Conservation (phyloP, 2,329 filamentous ascomycete genomes). For the Emmonsiellopsis sp. region DNA sequence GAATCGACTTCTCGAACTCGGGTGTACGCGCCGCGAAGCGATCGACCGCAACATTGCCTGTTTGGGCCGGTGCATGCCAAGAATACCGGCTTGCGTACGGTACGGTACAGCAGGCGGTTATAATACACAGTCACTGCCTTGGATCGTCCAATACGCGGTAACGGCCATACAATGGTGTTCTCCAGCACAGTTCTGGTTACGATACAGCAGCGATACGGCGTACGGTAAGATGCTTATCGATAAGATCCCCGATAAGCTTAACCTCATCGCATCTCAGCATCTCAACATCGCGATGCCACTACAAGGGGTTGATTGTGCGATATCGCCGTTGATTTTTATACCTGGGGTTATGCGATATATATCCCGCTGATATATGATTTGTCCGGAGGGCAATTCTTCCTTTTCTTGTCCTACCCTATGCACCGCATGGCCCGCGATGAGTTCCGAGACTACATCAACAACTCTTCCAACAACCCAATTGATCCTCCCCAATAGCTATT, state of each 20-base stretch:
- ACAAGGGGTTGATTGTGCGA: too few species aligned
- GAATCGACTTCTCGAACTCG: background rate
- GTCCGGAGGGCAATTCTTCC: too few species aligned
- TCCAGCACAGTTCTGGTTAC: background rate
- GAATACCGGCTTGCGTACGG: background rate
- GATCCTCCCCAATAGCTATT: too few species aligned
- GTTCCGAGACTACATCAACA: too few species aligned
- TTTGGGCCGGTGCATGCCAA: background rate
- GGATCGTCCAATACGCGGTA: background rate
- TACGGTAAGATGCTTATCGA: background rate
- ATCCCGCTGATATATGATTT: too few species aligned
- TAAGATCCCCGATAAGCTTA: background rate
- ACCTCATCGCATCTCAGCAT: background rate
- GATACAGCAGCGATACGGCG: background rate
- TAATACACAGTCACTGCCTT: background rate
- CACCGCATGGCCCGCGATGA: too few species aligned
- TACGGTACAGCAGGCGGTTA: background rate
- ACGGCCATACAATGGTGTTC: background rate
- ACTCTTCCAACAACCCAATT: too few species aligned
- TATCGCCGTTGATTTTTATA: too few species aligned
- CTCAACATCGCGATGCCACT: too few species aligned
- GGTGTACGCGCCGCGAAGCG: background rate
- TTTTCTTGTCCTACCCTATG: too few species aligned
- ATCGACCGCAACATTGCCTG: slow-evolving; percentile 1
- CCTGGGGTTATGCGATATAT: too few species aligned